Base-by-base conservation (phyloP, 2,329 filamentous ascomycete species). In the Dactylellina sp. region DNA sequence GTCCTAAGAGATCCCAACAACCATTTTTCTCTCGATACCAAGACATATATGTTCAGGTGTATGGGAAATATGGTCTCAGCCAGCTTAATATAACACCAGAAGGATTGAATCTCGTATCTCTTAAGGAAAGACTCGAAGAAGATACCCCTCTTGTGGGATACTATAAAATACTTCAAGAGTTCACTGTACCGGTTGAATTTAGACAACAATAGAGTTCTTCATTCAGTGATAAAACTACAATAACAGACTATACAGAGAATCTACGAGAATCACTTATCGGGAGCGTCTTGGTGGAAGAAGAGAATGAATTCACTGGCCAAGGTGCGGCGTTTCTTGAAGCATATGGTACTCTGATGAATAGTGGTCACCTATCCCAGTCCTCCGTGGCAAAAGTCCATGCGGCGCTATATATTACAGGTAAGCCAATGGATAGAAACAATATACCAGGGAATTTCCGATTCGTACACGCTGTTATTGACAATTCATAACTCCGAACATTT, bases 91-190 rank as follows among this genome's bases (percentile, higher is more conserved):
- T 50, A 18, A 62, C 52, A 37, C 46, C 44, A 20, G 44, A 42
- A 6, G 16, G 18, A 1, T 3, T 40, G 1, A 18, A 39, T 20
- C 6, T 62, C 7, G n/a, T 12, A 11, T 52, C 18, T 4, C 59
- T 63, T 11, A 63, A 44, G 22, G 39, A 63, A 20, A 40, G 12
- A 44, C 16, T 53, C 14, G 14, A 18, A 14, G 28, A 40, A 18
- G 59, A 63, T 40, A 63, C 59, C 14, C 59, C 59, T 1, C 40
- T 63, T 14, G 37, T 63, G 11, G 12, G 40, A 7, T 53, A 63
- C 24, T 63, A 63, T 20, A 16, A 12, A 18, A 40, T 44, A 14
- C 7, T 18, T 7, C 5, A 35, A 28, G 7, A 52, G 20, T 63
- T 40, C 18, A 25, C 12, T 9, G 37, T 53, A 28, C 59, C 46